These are phyloP conservation scores for Penicillium brasilianum DNA, from an alignment of 2,329 filamentous ascomycete genomes.

Conservation along the genomic window DNA sequence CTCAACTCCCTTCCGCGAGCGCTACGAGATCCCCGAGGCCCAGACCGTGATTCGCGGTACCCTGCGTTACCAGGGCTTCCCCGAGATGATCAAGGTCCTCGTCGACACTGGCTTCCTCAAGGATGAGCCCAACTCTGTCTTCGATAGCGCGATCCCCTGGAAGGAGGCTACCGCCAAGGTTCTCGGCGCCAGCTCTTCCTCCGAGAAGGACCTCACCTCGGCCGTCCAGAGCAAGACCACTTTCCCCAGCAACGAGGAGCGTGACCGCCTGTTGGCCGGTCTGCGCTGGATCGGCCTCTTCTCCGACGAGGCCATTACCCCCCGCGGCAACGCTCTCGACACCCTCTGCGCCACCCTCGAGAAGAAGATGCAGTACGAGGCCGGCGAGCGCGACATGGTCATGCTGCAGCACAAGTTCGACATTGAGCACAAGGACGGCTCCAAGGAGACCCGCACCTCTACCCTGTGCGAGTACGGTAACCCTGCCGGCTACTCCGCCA, in stretches of 20 bases:
- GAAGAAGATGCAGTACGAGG: conserved; percentile 86
- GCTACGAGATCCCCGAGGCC: conserved; percentile 90
- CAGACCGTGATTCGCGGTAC: conserved; percentile 85
- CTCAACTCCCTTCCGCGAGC: conserved; percentile 82
- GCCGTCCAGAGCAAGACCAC: conserved; percentile 76
- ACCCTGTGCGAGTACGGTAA: conserved; percentile 84
- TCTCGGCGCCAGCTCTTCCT: conserved; percentile 69
- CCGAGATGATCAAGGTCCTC: conserved; percentile 83
- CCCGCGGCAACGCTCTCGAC: conserved; percentile 80
- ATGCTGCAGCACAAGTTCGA: conserved; percentile 70
- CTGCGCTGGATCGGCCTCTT: conserved; percentile 74
- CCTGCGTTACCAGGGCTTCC: conserved; percentile 86
- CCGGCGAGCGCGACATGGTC: conserved; percentile 83
- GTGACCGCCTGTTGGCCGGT: conserved; percentile 71
- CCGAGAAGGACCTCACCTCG: conserved; percentile 71
- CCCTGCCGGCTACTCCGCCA: conserved; percentile 77
- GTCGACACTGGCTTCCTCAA: conserved; percentile 89
- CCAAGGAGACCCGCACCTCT: conserved; percentile 75
- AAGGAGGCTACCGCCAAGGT: conserved; percentile 82
- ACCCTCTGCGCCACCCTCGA: conserved; percentile 89
- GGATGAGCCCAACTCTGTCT: conserved; percentile 68
- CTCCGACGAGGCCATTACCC: conserved; percentile 70
- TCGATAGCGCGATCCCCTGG: conserved; percentile 75
- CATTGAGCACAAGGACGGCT: conserved; percentile 81
- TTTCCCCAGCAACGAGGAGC: conserved; percentile 71